phyloP scores from a whole-genome alignment of 345 rosid species.

The Citrus trifoliata region DNA sequence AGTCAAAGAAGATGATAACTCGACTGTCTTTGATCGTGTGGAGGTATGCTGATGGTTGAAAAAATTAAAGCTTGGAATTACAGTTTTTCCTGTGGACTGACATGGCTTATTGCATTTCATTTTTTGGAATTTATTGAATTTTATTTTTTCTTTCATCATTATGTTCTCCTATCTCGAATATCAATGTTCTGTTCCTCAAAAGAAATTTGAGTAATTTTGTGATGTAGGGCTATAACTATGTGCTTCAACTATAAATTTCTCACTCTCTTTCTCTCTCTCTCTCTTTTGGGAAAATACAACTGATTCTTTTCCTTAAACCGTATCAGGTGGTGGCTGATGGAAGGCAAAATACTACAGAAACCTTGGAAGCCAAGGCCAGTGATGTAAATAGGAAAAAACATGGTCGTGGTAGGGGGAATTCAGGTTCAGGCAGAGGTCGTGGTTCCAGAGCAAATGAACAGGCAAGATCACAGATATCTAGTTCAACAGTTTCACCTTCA shows the following conservation, averaged over 20 bases:
- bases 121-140: background rate
- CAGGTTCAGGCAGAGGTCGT: conserved; percentile 79
- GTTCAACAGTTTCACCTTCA: conserved; percentile 40
- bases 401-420: conserved; percentile 78
- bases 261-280: background rate
- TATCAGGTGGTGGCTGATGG: conserved; percentile 58
- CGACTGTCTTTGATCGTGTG: conserved; percentile 42
- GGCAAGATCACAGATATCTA: conserved; percentile 44
- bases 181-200: background rate
- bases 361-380: conserved; percentile 45
- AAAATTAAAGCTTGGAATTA: background rate
- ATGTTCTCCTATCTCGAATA: background rate
- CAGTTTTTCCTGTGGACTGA: conserved; percentile 2
- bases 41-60: conserved; percentile 47
- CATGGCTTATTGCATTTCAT: background rate
- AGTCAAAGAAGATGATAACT: conserved; percentile 51
- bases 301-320: conserved; percentile 17
- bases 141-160: background rate
- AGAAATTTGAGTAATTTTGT: background rate
- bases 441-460: conserved; percentile 74
- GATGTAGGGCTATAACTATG: background rate
- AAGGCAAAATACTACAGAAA: conserved; percentile 56
- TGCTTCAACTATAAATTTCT: background rate
- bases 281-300: background rate
- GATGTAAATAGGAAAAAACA: conserved; percentile 72